Evolutionary conservation across 2,329 filamentous ascomycete species (phyloP).

Genomic region (Orbilia ellipsospora): DNA sequence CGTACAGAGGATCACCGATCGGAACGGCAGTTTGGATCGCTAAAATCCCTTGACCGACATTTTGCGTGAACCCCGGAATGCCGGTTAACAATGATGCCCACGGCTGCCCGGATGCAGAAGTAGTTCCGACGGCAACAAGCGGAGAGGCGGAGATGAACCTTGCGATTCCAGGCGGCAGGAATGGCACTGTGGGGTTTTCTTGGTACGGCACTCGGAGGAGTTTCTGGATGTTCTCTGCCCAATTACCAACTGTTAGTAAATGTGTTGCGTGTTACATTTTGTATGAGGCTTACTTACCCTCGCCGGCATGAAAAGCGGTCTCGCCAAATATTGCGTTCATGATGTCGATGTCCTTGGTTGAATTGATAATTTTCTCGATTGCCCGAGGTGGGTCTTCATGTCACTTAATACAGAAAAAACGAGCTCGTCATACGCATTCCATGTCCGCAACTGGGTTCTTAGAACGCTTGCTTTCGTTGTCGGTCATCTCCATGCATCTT

Average conservation of each 20-base stretch:
- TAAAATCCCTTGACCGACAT: conserved; percentile 72
- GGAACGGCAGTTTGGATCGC: conserved; percentile 74
- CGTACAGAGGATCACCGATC: conserved; percentile 75
- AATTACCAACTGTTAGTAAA: conserved; percentile 9
- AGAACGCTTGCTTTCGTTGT: no score
- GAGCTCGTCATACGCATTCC: no score
- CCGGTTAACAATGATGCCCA: conserved; percentile 87
- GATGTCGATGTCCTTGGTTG: background rate
- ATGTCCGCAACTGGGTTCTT: no score
- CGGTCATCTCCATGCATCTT: no score
- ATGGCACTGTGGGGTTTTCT: conserved; percentile 75
- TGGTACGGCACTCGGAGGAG: conserved; percentile 69
- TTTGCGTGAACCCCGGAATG: conserved; percentile 73
- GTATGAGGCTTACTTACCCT: conserved; percentile 15
- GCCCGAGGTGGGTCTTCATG: no score
- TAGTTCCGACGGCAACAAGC: conserved; percentile 77
- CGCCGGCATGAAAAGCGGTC: conserved; percentile 15
- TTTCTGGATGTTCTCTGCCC: conserved; percentile 68
- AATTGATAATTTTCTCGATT: no score
- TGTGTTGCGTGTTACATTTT: conserved; percentile 28
- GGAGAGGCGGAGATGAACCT: conserved; percentile 72
- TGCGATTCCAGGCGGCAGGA: conserved; percentile 72
- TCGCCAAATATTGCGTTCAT: conserved; percentile 34
- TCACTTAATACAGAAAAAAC: no score
- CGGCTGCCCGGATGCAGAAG: conserved; percentile 73